phyloP scores from a whole-genome alignment of 1,139 yeast species.

The Suhomyces chickasaworum region DNA sequence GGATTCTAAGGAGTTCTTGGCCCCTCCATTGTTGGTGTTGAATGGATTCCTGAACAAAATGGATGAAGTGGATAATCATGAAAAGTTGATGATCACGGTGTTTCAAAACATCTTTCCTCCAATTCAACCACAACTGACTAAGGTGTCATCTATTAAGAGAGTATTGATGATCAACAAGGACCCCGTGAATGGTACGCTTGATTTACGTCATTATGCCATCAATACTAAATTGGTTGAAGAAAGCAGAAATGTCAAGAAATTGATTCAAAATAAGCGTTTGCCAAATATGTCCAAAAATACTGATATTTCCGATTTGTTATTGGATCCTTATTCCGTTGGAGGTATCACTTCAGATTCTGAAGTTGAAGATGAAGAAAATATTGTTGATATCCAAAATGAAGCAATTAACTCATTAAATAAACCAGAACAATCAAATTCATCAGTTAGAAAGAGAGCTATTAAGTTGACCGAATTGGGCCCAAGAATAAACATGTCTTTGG shows the following conservation, averaged over 20 bases:
- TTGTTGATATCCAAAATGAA: conserved; percentile 65
- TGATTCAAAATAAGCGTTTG: conserved; percentile 67
- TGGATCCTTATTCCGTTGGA: conserved; percentile 80
- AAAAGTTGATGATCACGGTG: conserved; percentile 81
- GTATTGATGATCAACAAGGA: conserved; percentile 83
- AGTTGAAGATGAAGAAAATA: conserved; percentile 83
- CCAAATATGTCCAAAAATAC: conserved; percentile 71
- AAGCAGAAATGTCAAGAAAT: conserved; percentile 74
- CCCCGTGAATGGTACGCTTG: conserved; percentile 68
- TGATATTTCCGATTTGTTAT: conserved; percentile 81
- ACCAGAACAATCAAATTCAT: conserved; percentile 27
- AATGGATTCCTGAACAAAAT: conserved; percentile 73
- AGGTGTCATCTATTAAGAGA: conserved; percentile 73
- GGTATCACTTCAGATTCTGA: conserved; percentile 90
- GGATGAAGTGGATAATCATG: conserved; percentile 60
- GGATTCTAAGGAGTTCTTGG: conserved; percentile 61
- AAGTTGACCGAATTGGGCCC: conserved; percentile 95
- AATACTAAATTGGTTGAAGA: conserved; percentile 87
- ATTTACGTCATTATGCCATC: conserved; percentile 87
- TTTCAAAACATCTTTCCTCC: conserved; percentile 97
- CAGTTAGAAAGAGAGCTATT: conserved; percentile 75
- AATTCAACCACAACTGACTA: conserved; percentile 77
- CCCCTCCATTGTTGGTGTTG: conserved; percentile 89
- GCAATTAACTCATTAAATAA: conserved; percentile 18
- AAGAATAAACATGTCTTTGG: conserved; percentile 69